Evolutionary conservation across 2,329 filamentous ascomycete species (phyloP), one percentile per base, ranked within the genome.

Genomic region (Ascochyta pisi): DNA sequence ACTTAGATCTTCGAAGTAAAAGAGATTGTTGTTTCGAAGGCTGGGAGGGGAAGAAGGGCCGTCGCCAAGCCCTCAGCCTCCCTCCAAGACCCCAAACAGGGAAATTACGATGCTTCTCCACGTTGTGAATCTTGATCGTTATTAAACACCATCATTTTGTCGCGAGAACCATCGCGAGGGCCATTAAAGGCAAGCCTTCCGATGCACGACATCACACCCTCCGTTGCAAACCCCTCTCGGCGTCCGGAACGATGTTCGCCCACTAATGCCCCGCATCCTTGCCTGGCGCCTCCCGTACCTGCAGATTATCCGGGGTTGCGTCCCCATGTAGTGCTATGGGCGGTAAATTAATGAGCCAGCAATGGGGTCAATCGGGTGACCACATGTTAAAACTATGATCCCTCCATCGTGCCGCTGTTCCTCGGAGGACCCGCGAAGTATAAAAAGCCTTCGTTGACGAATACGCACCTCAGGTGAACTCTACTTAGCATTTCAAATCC

Each of bases 281-380:
- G 54, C 34, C 24, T 43, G 10, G 15, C 38, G 23, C 38, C 23
- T 35, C 27, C 29, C 45, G 34, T 48, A 46, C 55, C 44, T 50
- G 50, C 55, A 58, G 34, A 53, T 53, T 50, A 46, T 50, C 50
- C 50, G 49, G 49, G 49, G 45, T 22, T 19, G 37, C 40, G 41
- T 35, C 35, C 49, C 34, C 31, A 31, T 39, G 43, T 13, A 48
- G 47, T 24, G 37, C 40, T 54, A 54, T 39, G 44, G 44, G 50
- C 55, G 55, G 55, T 47, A 53, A 58, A 58, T 50, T 58, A 50
- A 48, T 43, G 44, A 40, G 31, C 50, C 44, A 57, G 39, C 49
- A 57, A 57, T 41, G 38, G 38, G 26, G 29, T 37, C 10, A 39
- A 50, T 47, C 42, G 47, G 24, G 38, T 57, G 45, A 46, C 40